These are phyloP conservation scores for Cryptomeria japonica DNA, from an alignment of 75 land plant genomes.

Conservation along the genomic window DNA sequence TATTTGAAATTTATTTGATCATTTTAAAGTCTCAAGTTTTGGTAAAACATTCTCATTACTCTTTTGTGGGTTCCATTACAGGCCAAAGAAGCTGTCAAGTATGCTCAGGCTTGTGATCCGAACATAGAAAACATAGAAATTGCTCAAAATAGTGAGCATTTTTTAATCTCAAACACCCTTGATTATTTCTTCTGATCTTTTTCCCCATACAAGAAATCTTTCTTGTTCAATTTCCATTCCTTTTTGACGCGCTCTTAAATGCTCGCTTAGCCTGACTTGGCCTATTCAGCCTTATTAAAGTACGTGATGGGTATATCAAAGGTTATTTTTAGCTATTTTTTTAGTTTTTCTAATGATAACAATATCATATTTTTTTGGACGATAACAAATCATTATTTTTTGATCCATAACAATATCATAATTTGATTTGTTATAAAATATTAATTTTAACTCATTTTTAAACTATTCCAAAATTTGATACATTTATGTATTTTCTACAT, in stretches of 20 bases:
- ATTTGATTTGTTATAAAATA: too few relatives aligned
- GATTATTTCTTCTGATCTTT: background rate
- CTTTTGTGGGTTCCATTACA: background rate
- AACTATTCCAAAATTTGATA: too few relatives aligned
- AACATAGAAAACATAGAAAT: background rate
- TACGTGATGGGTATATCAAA: background rate
- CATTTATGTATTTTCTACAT: background rate
- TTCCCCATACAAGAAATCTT: background rate
- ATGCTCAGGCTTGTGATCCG: background rate
- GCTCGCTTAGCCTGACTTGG: background rate
- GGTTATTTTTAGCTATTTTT: background rate
- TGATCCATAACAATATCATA: too few relatives aligned
- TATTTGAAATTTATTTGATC: background rate
- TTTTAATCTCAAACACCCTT: background rate
- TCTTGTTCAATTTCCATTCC: background rate
- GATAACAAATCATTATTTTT: too few relatives aligned
- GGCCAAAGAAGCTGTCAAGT: constrained; percentile 9
- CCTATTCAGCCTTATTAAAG: background rate
- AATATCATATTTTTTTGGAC: too few relatives aligned
- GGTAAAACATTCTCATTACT: background rate
- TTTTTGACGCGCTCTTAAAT: background rate
- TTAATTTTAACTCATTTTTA: too few relatives aligned
- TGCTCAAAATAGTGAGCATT: constrained; percentile 2
- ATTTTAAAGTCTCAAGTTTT: background rate
- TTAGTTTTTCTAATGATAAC: background rate